Evolutionary conservation across 441 rosid species (phyloP).

Genomic region (Dalechampia spathulata): DNA sequence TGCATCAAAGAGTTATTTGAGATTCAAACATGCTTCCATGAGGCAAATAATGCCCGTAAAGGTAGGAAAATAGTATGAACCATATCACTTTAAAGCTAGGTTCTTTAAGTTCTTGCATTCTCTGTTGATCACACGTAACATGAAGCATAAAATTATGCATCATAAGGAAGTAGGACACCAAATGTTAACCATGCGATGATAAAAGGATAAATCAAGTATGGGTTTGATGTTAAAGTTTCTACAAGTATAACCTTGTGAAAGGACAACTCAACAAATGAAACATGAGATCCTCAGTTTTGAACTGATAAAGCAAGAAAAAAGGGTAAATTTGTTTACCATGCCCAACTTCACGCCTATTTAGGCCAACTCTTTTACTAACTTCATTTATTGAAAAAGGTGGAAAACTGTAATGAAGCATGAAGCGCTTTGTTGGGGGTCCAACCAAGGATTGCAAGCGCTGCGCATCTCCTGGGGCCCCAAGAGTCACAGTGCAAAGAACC

Average conservation of each 20-base stretch:
- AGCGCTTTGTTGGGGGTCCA: slow-evolving; percentile 87
- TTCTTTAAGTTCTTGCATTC: neutral
- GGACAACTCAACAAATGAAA: neutral
- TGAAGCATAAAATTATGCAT: neutral
- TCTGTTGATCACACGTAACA: neutral
- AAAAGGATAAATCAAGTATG: neutral
- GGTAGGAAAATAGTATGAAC: neutral
- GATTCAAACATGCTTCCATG: neutral
- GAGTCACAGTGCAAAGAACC: slow-evolving; percentile 92
- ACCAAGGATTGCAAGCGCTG: slow-evolving; percentile 83
- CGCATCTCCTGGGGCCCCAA: slow-evolving; percentile 91
- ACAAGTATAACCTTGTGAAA: neutral
- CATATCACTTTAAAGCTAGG: neutral
- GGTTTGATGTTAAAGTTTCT: neutral
- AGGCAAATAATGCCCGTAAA: neutral
- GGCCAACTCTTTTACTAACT: slow-evolving; percentile 86
- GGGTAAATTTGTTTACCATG: slow-evolving; percentile 53
- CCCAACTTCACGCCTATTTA: slow-evolving; percentile 99
- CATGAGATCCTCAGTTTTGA: neutral
- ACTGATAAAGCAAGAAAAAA: neutral
- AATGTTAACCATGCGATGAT: neutral
- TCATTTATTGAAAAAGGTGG: slow-evolving; percentile 92
- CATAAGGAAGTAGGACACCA: neutral
- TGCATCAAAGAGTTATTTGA: neutral
- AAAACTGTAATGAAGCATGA: slow-evolving; percentile 97